phyloP scores from a whole-genome alignment of 2,329 filamentous ascomycete genomes.

The Paecilomyces niveus region DNA sequence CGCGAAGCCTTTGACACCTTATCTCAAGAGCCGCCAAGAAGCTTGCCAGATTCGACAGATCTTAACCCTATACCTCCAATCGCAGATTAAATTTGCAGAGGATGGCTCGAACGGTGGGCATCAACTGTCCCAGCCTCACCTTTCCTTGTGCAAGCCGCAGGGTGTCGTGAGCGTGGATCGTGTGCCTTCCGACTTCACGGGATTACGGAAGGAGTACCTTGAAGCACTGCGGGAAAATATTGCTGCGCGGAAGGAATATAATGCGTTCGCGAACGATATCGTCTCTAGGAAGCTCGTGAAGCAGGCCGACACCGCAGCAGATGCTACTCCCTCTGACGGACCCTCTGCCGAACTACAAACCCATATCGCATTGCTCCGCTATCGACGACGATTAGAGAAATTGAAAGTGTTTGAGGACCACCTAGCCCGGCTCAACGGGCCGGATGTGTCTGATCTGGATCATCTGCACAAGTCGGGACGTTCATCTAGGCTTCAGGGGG shows the following conservation, averaged over 20 bases:
- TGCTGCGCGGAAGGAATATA: slow-evolving; percentile 32
- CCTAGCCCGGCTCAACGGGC: slow-evolving; percentile 33
- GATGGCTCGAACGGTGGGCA: slow-evolving; percentile 16
- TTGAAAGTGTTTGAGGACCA: slow-evolving; percentile 42
- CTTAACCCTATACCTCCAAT: slow-evolving; percentile 31
- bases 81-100: slow-evolving; percentile 25
- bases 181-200: slow-evolving; percentile 33
- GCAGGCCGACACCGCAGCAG: slow-evolving; percentile 12
- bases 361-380: slow-evolving; percentile 40
- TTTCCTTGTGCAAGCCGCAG: slow-evolving; percentile 27
- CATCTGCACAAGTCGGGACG: slow-evolving; percentile 13
- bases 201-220: slow-evolving; percentile 38
- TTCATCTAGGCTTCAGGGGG: slow-evolving; percentile 6
- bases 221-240: slow-evolving; percentile 38
- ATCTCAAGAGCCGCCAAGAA: slow-evolving; percentile 32
- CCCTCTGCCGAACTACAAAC: slow-evolving; percentile 23
- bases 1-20: slow-evolving; percentile 29
- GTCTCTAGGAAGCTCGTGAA: slow-evolving; percentile 19
- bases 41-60: slow-evolving; percentile 32
- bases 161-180: slow-evolving; percentile 26
- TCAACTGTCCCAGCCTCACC: slow-evolving; percentile 20
- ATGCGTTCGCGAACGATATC: slow-evolving; percentile 25
- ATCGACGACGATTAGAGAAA: slow-evolving; percentile 39
- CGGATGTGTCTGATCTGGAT: slow-evolving; percentile 13
- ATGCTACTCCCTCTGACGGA: slow-evolving; percentile 9